These are phyloP conservation scores for Coniochaeta ligniaria DNA, from an alignment of 2,329 filamentous ascomycete genomes.

Conservation along the genomic window DNA sequence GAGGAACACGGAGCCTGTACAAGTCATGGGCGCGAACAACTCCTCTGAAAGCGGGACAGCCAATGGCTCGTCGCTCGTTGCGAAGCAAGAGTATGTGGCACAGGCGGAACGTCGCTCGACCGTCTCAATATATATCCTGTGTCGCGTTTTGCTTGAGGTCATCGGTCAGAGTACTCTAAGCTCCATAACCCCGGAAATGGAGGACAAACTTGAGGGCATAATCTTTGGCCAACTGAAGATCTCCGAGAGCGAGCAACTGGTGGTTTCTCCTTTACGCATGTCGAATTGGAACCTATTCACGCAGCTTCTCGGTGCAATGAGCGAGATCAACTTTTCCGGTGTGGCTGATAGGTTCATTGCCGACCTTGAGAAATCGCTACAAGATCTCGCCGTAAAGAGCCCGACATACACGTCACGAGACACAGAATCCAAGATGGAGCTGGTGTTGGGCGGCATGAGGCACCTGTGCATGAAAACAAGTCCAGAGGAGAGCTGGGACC, in stretches of 20 bases:
- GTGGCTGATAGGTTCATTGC: conserved; percentile 76
- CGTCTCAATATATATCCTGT: conserved; percentile 93
- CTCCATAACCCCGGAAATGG: conserved; percentile 83
- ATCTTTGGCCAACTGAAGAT: conserved; percentile 94
- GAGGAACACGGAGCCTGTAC: conserved; percentile 68
- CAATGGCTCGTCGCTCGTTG: conserved; percentile 32
- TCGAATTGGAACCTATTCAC: conserved; percentile 96
- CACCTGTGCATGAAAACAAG: conserved; percentile 72
- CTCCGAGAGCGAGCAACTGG: conserved; percentile 74
- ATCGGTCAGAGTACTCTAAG: conserved; percentile 81
- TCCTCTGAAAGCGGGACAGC: conserved; percentile 21
- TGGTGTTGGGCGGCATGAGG: conserved; percentile 87
- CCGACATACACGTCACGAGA: conserved; percentile 52
- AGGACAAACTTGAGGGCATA: conserved; percentile 87
- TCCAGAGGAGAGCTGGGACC: conserved; percentile 70
- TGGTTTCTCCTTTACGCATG: conserved; percentile 72
- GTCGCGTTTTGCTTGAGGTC: conserved; percentile 87
- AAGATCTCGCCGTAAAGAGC: conserved; percentile 66
- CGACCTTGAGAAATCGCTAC: conserved; percentile 72
- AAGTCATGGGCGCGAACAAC: conserved; percentile 27
- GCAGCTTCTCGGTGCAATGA: conserved; percentile 92
- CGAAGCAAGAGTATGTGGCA: conserved; percentile 63
- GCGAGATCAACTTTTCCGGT: conserved; percentile 79
- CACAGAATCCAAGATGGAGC: conserved; percentile 73
- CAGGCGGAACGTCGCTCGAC: conserved; percentile 85